Conservation (phyloP, 2,329 filamentous ascomycete genomes). For the Colletotrichum phormii region DNA sequence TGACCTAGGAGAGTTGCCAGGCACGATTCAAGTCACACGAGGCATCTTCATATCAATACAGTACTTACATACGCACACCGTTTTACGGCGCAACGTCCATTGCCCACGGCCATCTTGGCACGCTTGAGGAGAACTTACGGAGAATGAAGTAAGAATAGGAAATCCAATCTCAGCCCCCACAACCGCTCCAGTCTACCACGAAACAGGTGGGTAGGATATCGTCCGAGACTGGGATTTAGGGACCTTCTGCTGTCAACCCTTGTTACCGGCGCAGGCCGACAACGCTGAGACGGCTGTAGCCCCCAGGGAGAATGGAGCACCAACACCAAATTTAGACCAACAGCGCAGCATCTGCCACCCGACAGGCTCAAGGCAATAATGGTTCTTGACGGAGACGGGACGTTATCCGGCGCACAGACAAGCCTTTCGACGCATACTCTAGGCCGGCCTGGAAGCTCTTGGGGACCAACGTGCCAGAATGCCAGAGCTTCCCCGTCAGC, state of each 20-base stretch:
- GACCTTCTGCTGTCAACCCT: conserved; percentile 14
- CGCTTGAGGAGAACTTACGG: background rate
- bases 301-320: background rate
- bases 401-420: conserved; percentile 6
- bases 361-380: background rate
- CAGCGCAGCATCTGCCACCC: background rate
- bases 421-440: conserved; percentile 14
- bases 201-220: conserved; percentile 6
- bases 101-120: background rate
- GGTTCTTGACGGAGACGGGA: background rate
- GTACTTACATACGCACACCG: background rate
- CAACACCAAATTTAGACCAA: conserved; percentile 15
- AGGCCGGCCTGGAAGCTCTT: conserved; percentile 5
- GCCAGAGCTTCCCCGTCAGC: background rate
- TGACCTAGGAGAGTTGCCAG: background rate
- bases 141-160: background rate
- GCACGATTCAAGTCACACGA: background rate
- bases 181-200: background rate
- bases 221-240: conserved; percentile 1
- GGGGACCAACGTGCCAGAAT: background rate
- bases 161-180: background rate
- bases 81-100: background rate
- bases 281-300: conserved; percentile 3
- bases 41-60: background rate
- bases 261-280: conserved; percentile 18